Evolutionary conservation across 345 rosid genomes (phyloP).

Genomic region (Eucalyptus erythrocorys): DNA sequence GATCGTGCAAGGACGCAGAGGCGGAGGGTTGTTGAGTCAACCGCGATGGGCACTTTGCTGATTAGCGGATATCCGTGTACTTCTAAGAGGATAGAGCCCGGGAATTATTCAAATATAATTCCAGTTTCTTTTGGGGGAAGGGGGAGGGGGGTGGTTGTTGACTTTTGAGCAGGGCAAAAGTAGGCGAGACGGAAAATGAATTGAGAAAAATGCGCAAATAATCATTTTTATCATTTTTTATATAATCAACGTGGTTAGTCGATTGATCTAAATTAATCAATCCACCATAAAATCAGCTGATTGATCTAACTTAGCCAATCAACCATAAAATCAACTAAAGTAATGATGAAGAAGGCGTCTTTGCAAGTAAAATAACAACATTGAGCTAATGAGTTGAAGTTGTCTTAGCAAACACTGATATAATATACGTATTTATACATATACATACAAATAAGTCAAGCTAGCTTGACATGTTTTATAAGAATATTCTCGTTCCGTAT

Average conservation of each 20-base stretch:
- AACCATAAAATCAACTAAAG: not conserved
- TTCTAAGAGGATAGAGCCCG: not conserved
- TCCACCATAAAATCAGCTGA: no score
- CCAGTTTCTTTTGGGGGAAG: no score
- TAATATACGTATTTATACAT: not conserved
- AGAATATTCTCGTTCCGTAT: not conserved
- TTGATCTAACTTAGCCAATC: no score
- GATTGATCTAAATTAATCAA: not conserved
- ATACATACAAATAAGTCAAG: not conserved
- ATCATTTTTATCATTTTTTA: not conserved
- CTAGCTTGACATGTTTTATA: not conserved
- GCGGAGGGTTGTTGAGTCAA: not conserved
- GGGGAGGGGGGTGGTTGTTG: no score
- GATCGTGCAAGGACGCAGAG: no score
- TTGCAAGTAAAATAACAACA: not conserved
- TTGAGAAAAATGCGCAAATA: not conserved
- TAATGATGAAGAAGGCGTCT: not conserved
- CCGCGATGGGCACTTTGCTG: not conserved
- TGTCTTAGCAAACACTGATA: rapidly evolving
- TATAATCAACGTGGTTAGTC: not conserved
- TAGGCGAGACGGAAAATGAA: not conserved
- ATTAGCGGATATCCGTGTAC: not conserved
- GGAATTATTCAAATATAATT: not conserved
- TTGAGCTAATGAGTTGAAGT: not conserved
- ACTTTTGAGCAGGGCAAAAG: not conserved